A percentile compares a stretch with the other conserved stretches of the same genome.
Conservation (phyloP, 2,329 filamentous ascomycete species). For the Proliferodiscus dingleyae region DNA sequence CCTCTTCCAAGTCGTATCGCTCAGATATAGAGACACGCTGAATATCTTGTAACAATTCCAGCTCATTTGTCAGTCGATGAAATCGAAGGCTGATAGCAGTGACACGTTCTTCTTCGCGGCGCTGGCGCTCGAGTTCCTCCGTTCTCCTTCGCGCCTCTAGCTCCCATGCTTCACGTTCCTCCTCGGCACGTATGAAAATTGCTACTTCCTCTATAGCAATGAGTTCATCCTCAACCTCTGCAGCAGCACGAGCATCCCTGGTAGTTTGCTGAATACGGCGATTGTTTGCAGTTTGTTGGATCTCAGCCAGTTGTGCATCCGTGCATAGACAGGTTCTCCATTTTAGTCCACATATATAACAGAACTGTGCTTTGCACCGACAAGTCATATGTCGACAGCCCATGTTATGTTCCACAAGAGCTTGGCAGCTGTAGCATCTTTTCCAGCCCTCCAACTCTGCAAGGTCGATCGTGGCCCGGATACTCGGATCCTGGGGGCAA, state of each 20-base stretch:
- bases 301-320: conserved; percentile 38
- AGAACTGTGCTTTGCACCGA: conserved; percentile 75
- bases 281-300: conserved; percentile 36
- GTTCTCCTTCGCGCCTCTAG: conserved; percentile 23
- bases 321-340: conserved; percentile 72
- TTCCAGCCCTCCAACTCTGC: conserved; percentile 71
- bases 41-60: conserved; percentile 39
- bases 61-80: conserved; percentile 31
- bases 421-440: conserved; percentile 62
- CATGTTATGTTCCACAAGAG: conserved; percentile 70
- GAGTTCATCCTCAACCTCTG: conserved; percentile 34
- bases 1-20: conserved; percentile 36
- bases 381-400: conserved; percentile 89
- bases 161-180: conserved; percentile 35
- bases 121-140: conserved; percentile 35
- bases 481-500: conserved; percentile 46
- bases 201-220: conserved; percentile 43
- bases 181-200: conserved; percentile 38
- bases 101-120: conserved; percentile 38
- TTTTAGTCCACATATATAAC: conserved; percentile 68
- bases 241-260: conserved; percentile 19
- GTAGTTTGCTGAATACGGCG: conserved; percentile 30
- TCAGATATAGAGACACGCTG: conserved; percentile 38
- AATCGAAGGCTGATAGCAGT: conserved; percentile 38
- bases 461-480: conserved; percentile 50